Evolutionary conservation across 768 basidiomycete genomes (phyloP).

Genomic region (Tricholoma terreum): DNA sequence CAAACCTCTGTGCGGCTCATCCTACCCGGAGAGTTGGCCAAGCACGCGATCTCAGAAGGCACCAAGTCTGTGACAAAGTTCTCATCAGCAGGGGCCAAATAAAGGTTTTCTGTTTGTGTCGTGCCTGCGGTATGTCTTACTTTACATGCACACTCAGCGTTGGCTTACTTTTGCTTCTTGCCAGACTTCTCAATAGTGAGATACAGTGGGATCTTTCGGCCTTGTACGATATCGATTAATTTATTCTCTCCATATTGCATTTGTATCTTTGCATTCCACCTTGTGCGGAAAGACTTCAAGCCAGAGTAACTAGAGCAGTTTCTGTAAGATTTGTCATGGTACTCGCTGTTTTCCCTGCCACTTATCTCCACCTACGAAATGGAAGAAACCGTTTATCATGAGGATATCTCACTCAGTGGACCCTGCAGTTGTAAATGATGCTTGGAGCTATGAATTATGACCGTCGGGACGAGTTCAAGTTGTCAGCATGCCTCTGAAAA

Average conservation of each 20-base stretch:
- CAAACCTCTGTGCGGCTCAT: constrained; percentile 95
- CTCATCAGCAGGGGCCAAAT: constrained; percentile 57
- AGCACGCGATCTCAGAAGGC: constrained; percentile 98
- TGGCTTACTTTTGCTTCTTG: neutral
- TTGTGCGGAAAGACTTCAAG: neutral
- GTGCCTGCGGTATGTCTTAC: constrained; percentile 6
- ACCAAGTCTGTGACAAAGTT: constrained; percentile 59
- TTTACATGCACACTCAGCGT: neutral
- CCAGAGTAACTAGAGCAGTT: neutral
- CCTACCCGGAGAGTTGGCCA: constrained; percentile 95
- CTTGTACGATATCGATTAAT: constrained; percentile 1
- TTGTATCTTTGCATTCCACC: constrained; percentile 1
- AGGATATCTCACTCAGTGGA: no score
- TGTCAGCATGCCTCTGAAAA: no score
- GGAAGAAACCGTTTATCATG: no score
- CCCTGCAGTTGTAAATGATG: no score
- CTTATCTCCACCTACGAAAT: no score
- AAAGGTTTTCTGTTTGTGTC: constrained; percentile 18
- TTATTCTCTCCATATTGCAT: constrained; percentile 20
- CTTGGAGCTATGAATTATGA: no score
- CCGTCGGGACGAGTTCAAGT: no score
- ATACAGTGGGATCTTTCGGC: constrained; percentile 2
- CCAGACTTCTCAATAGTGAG: constrained; percentile 12
- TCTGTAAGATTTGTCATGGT: no score
- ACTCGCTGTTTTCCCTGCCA: no score